phyloP scores from a whole-genome alignment of 106 monocot species.

The Dactylorhiza incarnata region DNA sequence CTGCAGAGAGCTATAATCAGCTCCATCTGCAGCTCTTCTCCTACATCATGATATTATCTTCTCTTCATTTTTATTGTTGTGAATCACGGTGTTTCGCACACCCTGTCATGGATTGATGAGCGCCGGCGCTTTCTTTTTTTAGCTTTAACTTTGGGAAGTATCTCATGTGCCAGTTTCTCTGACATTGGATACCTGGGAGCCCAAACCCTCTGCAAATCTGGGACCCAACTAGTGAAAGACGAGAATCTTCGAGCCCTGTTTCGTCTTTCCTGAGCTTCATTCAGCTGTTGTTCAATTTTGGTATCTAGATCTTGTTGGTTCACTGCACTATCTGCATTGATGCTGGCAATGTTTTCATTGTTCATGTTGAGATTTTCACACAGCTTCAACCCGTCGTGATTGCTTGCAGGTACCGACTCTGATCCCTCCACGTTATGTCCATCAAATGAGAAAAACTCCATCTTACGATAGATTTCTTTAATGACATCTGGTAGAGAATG shows the following conservation, averaged over 20 bases:
- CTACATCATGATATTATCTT: background rate
- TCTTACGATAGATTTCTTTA: conserved; percentile 49
- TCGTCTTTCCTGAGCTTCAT: conserved; percentile 59
- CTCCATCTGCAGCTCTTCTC: background rate
- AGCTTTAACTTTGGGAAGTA: conserved; percentile 10
- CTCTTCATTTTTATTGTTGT: background rate
- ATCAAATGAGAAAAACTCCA: conserved; percentile 81
- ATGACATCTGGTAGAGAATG: conserved; percentile 47
- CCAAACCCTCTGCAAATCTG: conserved; percentile 77
- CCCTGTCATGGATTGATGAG: conserved; percentile 31
- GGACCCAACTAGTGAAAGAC: conserved; percentile 66
- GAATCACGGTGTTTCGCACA: conserved; percentile 64
- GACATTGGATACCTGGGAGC: conserved; percentile 44
- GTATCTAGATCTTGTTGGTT: background rate
- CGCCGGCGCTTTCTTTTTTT: conserved; percentile 31
- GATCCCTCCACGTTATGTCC: conserved; percentile 37
- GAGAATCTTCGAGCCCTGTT: conserved; percentile 52
- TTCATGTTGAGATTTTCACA: conserved; percentile 6
- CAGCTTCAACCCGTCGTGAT: conserved; percentile 22
- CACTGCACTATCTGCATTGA: background rate
- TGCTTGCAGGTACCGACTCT: conserved; percentile 36
- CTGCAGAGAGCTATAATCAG: background rate
- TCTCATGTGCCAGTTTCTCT: conserved; percentile 10
- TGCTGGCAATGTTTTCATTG: background rate
- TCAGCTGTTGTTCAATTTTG: conserved; percentile 15